Percentiles rank a stretch among this genome's conserved stretches.
phyloP scores from a whole-genome alignment of 345 rosid species.

The Angophora floribunda region DNA sequence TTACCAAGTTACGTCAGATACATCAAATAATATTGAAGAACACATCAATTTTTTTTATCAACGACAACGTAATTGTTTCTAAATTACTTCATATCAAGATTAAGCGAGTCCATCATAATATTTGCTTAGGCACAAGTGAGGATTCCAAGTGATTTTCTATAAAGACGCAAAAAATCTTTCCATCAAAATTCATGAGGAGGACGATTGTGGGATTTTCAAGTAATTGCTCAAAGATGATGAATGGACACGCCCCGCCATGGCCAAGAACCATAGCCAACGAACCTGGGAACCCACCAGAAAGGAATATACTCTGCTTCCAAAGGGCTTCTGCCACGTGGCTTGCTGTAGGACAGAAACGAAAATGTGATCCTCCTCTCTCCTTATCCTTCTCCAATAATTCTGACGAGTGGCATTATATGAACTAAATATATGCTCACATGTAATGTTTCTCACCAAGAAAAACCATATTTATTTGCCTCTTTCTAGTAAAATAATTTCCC shows the following conservation, averaged over 20 bases:
- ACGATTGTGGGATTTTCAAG: not conserved
- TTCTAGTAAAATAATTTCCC: not conserved
- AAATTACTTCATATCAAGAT: not conserved
- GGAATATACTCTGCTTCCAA: constrained; percentile 4
- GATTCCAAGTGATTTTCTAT: not conserved
- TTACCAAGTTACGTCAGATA: not conserved
- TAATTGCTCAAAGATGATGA: not conserved
- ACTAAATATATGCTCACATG: not conserved
- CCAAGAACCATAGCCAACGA: not conserved
- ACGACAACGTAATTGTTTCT: not conserved
- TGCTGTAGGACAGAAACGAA: not conserved
- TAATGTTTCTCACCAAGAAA: not conserved
- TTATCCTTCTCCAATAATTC: not conserved
- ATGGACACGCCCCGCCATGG: not conserved
- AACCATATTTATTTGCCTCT: not conserved
- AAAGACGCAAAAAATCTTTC: not conserved
- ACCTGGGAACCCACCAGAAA: not conserved
- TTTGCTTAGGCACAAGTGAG: not conserved
- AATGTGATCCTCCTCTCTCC: not conserved
- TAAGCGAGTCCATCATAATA: not conserved
- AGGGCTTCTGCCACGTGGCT: constrained; percentile 12
- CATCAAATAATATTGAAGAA: not conserved
- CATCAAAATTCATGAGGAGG: not conserved
- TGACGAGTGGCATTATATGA: not conserved
- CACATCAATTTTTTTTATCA: not conserved